Conservation (phyloP, 163 green algal genomes). For the Smithsoniella earleae region DNA sequence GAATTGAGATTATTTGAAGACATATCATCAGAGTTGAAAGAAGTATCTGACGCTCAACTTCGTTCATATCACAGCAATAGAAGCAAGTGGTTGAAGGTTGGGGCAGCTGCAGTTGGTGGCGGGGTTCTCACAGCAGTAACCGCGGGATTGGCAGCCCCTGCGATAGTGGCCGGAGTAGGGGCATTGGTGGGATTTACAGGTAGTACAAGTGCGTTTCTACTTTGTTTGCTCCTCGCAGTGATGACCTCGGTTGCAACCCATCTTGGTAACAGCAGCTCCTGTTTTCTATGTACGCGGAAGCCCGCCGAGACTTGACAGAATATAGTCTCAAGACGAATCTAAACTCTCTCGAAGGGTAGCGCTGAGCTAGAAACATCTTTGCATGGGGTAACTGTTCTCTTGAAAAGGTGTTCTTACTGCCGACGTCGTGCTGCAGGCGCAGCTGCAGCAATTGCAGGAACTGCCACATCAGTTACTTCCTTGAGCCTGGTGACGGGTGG, state of each 20-base stretch:
- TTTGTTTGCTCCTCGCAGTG: too few species aligned
- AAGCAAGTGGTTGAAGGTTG: slow-evolving; percentile 51
- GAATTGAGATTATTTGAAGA: slow-evolving; percentile 37
- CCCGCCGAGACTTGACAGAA: too few species aligned
- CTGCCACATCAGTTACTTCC: slow-evolving; percentile 35
- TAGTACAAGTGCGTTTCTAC: slow-evolving; percentile 4
- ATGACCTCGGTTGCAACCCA: too few species aligned
- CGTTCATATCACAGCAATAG: slow-evolving; percentile 20
- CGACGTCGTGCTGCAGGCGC: slow-evolving; percentile 57
- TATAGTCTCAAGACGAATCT: too few species aligned
- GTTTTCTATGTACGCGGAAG: too few species aligned
- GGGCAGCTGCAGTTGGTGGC: slow-evolving; percentile 56
- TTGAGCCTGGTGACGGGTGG: slow-evolving; percentile 35
- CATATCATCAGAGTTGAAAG: slow-evolving; percentile 28
- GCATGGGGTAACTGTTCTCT: too few species aligned
- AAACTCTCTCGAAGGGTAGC: too few species aligned
- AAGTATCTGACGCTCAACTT: background rate
- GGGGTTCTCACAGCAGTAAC: slow-evolving; percentile 73
- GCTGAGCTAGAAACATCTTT: too few species aligned
- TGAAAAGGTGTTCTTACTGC: too few species aligned
- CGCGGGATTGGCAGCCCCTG: slow-evolving; percentile 67
- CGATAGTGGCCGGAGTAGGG: slow-evolving; percentile 68
- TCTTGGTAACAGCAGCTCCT: too few species aligned
- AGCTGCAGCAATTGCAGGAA: slow-evolving; percentile 40
- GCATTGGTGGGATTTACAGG: slow-evolving; percentile 29